These are phyloP conservation scores for Lentinula sp. DNA, from an alignment of 768 basidiomycete genomes.

Conservation along the genomic window DNA sequence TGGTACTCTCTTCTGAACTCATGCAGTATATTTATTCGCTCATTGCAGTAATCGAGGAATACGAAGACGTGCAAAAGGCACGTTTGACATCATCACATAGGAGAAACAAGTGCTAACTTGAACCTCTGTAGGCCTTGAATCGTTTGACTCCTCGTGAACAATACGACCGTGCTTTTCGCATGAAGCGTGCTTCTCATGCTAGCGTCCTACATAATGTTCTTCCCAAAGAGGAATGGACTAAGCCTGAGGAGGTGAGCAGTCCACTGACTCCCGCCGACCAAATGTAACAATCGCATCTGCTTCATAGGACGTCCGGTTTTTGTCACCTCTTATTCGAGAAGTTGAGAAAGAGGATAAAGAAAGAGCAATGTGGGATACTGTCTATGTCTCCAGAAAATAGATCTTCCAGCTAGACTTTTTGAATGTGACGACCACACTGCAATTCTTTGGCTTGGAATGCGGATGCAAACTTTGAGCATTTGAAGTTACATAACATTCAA, in stretches of 20 bases:
- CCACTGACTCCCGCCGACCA: not conserved
- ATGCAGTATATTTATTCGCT: slow-evolving; percentile 1
- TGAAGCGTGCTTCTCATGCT: slow-evolving; percentile 78
- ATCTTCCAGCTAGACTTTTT: slow-evolving; percentile 5
- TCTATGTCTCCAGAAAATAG: slow-evolving; percentile 67
- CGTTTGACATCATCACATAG: slow-evolving; percentile 12
- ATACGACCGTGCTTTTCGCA: slow-evolving; percentile 89
- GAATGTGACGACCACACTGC: not conserved
- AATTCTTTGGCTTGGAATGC: not conserved
- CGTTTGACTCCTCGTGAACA: slow-evolving; percentile 75
- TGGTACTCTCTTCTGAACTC: slow-evolving; percentile 10
- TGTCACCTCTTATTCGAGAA: slow-evolving; percentile 68
- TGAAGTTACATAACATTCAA: too few relatives aligned
- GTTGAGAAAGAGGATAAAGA: slow-evolving; percentile 75
- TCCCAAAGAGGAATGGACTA: slow-evolving; percentile 77
- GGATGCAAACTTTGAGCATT: not conserved
- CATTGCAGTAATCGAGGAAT: slow-evolving; percentile 67
- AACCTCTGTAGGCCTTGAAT: slow-evolving; percentile 56
- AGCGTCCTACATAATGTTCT: slow-evolving; percentile 75
- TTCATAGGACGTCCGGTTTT: slow-evolving; percentile 82
- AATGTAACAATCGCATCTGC: slow-evolving; percentile 6
- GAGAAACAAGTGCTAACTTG: not conserved
- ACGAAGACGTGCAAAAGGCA: slow-evolving; percentile 72
- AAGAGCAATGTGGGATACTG: slow-evolving; percentile 74
- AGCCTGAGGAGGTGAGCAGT: slow-evolving; percentile 60